A percentile compares a stretch with the other conserved stretches of the same genome.
Conservation (phyloP, 495 filamentous ascomycete genomes). For the Recurvomyces mirabilis region DNA sequence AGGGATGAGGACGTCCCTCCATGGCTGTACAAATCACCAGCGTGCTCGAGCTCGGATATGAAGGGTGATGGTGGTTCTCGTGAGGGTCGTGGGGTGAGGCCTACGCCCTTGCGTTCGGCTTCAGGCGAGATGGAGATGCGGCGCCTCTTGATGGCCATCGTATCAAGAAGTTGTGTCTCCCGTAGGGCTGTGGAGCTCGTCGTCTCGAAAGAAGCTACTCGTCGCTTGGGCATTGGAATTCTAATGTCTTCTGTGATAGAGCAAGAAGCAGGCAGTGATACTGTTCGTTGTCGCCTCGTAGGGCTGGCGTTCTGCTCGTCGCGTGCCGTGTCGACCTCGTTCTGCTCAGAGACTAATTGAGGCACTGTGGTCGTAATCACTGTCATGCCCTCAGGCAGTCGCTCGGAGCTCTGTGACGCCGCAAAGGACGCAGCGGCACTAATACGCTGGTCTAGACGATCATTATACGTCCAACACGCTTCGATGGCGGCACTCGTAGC, state of each 20-base stretch:
- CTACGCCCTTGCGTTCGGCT: constrained; percentile 16
- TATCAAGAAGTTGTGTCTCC: neutral
- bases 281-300: too few relatives aligned
- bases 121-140: constrained; percentile 21
- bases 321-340: too few relatives aligned
- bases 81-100: constrained; percentile 23
- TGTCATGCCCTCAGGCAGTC: too few relatives aligned
- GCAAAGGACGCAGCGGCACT: constrained; percentile 33
- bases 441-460: constrained; percentile 40
- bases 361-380: too few relatives aligned
- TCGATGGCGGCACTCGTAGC: constrained; percentile 37
- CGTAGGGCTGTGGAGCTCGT: neutral
- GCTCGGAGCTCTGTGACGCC: too few relatives aligned
- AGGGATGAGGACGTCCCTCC: neutral
- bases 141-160: constrained; percentile 7
- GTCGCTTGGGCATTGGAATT: constrained; percentile 30
- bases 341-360: too few relatives aligned
- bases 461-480: constrained; percentile 41
- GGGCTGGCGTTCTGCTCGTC: too few relatives aligned
- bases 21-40: constrained; percentile 19
- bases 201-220: constrained; percentile 29
- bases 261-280: constrained; percentile 37
- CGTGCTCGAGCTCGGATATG: constrained; percentile 22
- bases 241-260: constrained; percentile 14
- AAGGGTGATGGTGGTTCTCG: constrained; percentile 23